A percentile compares a stretch with the other conserved stretches of the same genome.
These are phyloP conservation scores for Volvox carteri DNA, from an alignment of 163 green algal genomes.

Conservation along the genomic window DNA sequence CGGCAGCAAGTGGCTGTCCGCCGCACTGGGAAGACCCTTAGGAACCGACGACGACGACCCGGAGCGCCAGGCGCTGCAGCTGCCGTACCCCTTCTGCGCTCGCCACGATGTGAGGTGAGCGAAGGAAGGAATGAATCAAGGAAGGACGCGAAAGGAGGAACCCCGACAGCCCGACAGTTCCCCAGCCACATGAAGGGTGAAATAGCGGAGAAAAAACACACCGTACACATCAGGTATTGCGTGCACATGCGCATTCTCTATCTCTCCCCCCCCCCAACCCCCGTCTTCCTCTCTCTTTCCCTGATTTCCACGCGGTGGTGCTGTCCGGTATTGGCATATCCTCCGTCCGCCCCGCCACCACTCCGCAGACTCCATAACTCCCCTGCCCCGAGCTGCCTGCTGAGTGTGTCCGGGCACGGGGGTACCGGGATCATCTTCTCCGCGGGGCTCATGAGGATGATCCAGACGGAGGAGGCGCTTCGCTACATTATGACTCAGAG, in stretches of 20 bases:
- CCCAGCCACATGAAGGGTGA: no score
- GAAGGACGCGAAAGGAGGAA: no score
- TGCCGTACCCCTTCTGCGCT: conserved; percentile 36
- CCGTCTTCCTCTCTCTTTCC: no score
- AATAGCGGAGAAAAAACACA: no score
- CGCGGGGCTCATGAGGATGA: conserved; percentile 39
- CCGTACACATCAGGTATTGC: no score
- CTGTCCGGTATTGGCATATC: no score
- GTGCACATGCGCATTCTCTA: conserved; percentile 3
- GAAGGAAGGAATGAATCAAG: neutral
- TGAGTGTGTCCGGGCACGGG: conserved; percentile 20
- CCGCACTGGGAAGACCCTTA: conserved; percentile 11
- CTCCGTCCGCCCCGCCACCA: no score
- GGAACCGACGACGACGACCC: neutral
- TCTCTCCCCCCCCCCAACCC: neutral
- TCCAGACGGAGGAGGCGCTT: conserved; percentile 13
- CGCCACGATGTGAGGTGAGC: conserved; percentile 26
- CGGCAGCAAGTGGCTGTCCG: conserved; percentile 21
- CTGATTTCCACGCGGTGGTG: no score
- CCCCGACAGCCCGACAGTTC: no score
- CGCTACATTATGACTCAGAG: conserved; percentile 21
- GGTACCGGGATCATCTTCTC: conserved; percentile 42
- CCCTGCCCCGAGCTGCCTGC: conserved; percentile 16
- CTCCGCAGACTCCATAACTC: conserved; percentile 8
- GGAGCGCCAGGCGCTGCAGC: conserved; percentile 17